Percentiles rank a stretch among this genome's conserved stretches.
These are phyloP conservation scores for Telfairia occidentalis DNA, from an alignment of 331 rosid species.

Conservation along the genomic window DNA sequence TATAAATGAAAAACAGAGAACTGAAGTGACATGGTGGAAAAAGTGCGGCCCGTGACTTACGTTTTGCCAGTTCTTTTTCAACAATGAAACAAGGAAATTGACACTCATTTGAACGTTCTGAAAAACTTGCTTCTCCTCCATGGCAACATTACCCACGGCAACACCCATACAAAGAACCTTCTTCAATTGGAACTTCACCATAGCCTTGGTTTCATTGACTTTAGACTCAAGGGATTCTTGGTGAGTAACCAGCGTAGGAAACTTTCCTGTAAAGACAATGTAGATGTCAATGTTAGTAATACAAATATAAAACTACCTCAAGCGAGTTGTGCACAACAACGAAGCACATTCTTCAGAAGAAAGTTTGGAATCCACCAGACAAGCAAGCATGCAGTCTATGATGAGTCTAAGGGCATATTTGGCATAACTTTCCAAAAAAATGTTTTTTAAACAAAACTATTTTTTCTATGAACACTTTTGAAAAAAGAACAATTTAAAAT, in stretches of 20 bases:
- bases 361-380: background rate
- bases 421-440: no score
- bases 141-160: conserved; percentile 71
- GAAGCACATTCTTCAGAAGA: background rate
- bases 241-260: conserved; percentile 72
- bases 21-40: background rate
- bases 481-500: no score
- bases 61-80: conserved; percentile 95
- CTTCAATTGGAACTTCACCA: conserved; percentile 86
- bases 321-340: background rate
- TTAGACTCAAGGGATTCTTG: conserved; percentile 82
- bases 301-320: background rate
- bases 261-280: conserved; percentile 40
- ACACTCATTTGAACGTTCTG: conserved; percentile 84
- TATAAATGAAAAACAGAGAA: background rate
- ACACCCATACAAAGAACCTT: conserved; percentile 98
- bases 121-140: conserved; percentile 91
- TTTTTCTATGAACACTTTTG: no score
- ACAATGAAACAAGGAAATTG: conserved; percentile 71
- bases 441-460: no score
- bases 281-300: background rate
- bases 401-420: no score
- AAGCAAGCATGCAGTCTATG: background rate
- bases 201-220: conserved; percentile 80
- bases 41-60: conserved; percentile 26